Evolutionary conservation across 306 rosid species (phyloP).

Genomic region (Acmispon strigosus): DNA sequence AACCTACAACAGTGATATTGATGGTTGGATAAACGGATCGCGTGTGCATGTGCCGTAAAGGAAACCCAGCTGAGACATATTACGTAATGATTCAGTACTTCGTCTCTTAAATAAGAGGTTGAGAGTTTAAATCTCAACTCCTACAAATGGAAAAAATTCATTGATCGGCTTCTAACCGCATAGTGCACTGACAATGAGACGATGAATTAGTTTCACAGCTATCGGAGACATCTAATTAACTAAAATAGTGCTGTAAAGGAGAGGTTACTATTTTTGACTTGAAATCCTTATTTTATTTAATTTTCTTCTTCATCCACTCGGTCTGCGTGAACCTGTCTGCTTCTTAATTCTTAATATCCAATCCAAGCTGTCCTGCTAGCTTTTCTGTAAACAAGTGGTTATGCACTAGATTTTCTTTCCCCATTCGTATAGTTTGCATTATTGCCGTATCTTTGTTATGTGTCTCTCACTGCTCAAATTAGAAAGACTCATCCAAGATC

Average conservation of each 20-base stretch:
- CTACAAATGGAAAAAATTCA: too few species aligned
- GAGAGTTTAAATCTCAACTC: too few species aligned
- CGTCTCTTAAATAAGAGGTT: too few species aligned
- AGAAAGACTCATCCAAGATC: neutral
- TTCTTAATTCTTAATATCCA: neutral
- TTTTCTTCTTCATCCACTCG: slow-evolving; percentile 14
- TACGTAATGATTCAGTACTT: too few species aligned
- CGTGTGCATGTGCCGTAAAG: neutral
- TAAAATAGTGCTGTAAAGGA: slow-evolving; percentile 24
- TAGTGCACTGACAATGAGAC: too few species aligned
- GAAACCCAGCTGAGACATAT: too few species aligned
- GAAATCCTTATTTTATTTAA: neutral
- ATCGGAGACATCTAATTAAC: too few species aligned
- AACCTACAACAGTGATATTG: slow-evolving; percentile 5
- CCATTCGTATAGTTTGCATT: neutral
- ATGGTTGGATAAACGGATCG: neutral
- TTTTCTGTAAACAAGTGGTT: neutral
- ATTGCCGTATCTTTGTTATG: neutral
- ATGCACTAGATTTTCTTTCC: slow-evolving; percentile 22
- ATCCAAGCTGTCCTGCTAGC: neutral
- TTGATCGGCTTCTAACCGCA: too few species aligned
- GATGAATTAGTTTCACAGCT: too few species aligned
- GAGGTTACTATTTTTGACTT: neutral
- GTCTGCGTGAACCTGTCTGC: slow-evolving; percentile 22
- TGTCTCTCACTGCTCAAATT: neutral